Evolutionary conservation across 1,139 yeast genomes (phyloP).

Genomic region (Kodamaea plutei): DNA sequence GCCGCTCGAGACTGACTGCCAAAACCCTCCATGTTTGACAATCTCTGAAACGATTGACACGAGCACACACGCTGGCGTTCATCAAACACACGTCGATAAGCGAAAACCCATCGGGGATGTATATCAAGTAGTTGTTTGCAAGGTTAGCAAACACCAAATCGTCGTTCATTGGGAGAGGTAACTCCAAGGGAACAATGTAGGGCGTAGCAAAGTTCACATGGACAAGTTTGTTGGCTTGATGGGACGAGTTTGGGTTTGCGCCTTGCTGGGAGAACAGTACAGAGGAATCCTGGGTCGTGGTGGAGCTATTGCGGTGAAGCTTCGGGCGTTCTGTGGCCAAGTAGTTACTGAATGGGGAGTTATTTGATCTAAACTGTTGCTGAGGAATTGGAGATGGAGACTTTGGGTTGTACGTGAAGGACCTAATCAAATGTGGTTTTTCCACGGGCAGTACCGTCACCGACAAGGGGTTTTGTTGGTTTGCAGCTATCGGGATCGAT

Average conservation of each 20-base stretch:
- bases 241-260: slow-evolving; percentile 10
- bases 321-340: slow-evolving; percentile 21
- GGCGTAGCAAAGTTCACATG: slow-evolving; percentile 33
- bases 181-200: slow-evolving; percentile 39
- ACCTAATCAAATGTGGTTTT: slow-evolving; percentile 15
- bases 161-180: slow-evolving; percentile 45
- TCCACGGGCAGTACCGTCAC: slow-evolving; percentile 25
- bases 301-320: slow-evolving; percentile 32
- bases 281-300: slow-evolving; percentile 35
- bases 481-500: slow-evolving; percentile 20
- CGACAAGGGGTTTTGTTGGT: slow-evolving; percentile 12
- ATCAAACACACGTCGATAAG: slow-evolving; percentile 52
- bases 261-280: slow-evolving; percentile 15
- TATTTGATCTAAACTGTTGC: slow-evolving; percentile 9
- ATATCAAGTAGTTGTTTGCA: slow-evolving; percentile 38
- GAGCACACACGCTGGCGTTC: slow-evolving; percentile 58
- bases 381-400: slow-evolving; percentile 18
- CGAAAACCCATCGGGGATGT: slow-evolving; percentile 47
- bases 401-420: slow-evolving; percentile 15
- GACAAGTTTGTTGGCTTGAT: slow-evolving; percentile 11
- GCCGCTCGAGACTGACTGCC: slow-evolving; percentile 48
- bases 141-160: slow-evolving; percentile 38
- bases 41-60: slow-evolving; percentile 50
- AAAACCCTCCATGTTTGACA: slow-evolving; percentile 71
- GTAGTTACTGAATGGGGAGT: slow-evolving; percentile 7